Evolutionary conservation across 148 eudicot genomes (phyloP).

Genomic region (Persicaria maculosa): DNA sequence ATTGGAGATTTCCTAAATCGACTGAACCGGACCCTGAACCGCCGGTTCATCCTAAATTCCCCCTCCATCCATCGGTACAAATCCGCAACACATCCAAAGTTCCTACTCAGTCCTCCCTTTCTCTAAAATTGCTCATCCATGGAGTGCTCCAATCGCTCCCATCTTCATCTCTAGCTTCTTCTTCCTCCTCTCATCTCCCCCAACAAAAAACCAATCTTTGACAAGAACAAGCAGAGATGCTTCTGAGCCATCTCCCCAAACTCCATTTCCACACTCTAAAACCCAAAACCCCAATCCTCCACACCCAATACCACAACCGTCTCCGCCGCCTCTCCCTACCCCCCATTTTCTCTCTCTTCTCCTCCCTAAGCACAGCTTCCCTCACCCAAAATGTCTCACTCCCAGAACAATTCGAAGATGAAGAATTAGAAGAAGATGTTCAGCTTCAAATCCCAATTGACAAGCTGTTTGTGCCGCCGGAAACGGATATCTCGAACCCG

Average conservation of each 20-base stretch:
- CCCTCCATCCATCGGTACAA: too few relatives aligned
- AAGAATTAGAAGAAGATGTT: slow-evolving; percentile 11
- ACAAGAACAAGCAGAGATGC: slow-evolving; percentile 11
- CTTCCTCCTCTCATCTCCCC: not conserved
- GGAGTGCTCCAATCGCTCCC: too few relatives aligned
- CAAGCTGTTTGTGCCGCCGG: slow-evolving; percentile 81
- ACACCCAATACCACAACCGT: slow-evolving; percentile 20
- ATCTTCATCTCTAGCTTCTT: too few relatives aligned
- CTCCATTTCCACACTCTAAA: slow-evolving; percentile 23
- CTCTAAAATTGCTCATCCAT: too few relatives aligned
- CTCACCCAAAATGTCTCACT: slow-evolving; percentile 16
- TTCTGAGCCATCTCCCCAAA: slow-evolving; percentile 23
- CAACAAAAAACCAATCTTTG: not conserved
- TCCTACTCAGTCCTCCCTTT: too few relatives aligned
- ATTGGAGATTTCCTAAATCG: not conserved
- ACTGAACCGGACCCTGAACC: too few relatives aligned
- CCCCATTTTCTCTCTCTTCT: slow-evolving; percentile 35
- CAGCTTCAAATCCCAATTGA: slow-evolving; percentile 42
- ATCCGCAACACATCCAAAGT: too few relatives aligned
- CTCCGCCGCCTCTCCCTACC: slow-evolving; percentile 18
- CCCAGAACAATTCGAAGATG: slow-evolving; percentile 1
- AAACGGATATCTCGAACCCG: slow-evolving; percentile 41
- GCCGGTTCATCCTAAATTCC: too few relatives aligned
- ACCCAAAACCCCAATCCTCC: slow-evolving; percentile 28
- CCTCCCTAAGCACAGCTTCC: slow-evolving; percentile 29